Conservation (phyloP, 192 early-diverging fungal species). For the Coemansia sp. region DNA sequence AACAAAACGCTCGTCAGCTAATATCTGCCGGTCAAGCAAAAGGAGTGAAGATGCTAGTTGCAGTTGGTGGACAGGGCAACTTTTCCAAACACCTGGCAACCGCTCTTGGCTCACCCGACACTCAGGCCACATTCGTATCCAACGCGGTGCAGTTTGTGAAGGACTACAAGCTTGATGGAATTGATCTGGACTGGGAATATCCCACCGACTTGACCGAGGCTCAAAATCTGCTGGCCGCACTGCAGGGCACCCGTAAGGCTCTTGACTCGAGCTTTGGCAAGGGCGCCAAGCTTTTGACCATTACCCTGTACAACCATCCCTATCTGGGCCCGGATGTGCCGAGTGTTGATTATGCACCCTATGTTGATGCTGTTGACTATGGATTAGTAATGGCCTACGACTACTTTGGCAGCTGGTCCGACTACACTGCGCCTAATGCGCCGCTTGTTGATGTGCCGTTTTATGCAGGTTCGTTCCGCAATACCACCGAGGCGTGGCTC, state of each 20-base stretch:
- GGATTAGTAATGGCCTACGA: conserved; percentile 76
- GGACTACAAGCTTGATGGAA: conserved; percentile 65
- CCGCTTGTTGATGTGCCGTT: conserved; percentile 50
- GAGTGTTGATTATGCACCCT: conserved; percentile 60
- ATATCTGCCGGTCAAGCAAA: conserved; percentile 41
- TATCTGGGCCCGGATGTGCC: conserved; percentile 60
- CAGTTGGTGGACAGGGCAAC: conserved; percentile 74
- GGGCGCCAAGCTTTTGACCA: conserved; percentile 61
- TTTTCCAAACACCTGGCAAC: conserved; percentile 62
- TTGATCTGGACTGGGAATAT: conserved; percentile 81
- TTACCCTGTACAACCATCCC: conserved; percentile 66
- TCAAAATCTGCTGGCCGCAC: conserved; percentile 59
- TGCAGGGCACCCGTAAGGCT: conserved; percentile 60
- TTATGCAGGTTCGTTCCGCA: conserved; percentile 52
- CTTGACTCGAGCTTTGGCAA: conserved; percentile 56
- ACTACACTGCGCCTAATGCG: conserved; percentile 54
- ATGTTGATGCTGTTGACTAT: conserved; percentile 62
- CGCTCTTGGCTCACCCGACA: conserved; percentile 58
- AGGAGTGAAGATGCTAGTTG: conserved; percentile 61
- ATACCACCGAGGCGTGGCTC: conserved; percentile 60
- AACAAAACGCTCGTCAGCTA: conserved; percentile 34
- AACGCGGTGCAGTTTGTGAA: conserved; percentile 58
- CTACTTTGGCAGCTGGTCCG: conserved; percentile 67
- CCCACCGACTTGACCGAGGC: conserved; percentile 59
- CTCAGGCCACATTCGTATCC: conserved; percentile 55